Evolutionary conservation across 2,329 filamentous ascomycete species (phyloP).

Genomic region (Alternaria sp.): DNA sequence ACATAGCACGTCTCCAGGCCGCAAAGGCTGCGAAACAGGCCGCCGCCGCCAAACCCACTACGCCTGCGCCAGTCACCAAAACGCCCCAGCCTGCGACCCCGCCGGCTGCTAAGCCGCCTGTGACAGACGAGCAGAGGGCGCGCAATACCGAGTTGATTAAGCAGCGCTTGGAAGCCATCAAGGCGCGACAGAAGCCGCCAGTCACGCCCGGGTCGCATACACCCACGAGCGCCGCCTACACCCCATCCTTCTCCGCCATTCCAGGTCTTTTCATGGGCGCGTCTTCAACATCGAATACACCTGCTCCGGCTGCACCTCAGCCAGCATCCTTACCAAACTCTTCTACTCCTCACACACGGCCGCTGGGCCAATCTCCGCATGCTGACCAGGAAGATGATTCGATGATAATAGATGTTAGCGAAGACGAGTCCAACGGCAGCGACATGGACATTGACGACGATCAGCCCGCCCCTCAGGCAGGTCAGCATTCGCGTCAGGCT

Average conservation of each 20-base stretch:
- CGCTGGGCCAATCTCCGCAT: constrained; percentile 63
- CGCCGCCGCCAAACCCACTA: constrained; percentile 14
- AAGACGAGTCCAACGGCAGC: constrained; percentile 67
- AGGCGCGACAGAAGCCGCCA: constrained; percentile 28
- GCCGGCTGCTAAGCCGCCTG: constrained; percentile 19
- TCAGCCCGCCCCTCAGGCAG: constrained; percentile 49
- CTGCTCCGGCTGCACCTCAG: constrained; percentile 15
- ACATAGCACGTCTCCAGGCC: constrained; percentile 78
- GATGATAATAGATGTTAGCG: constrained; percentile 85
- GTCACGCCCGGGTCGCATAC: constrained; percentile 4
- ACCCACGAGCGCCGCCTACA: constrained; percentile 9
- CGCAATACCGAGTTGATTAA: constrained; percentile 78
- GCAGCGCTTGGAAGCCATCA: constrained; percentile 75
- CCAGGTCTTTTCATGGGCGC: constrained; percentile 61
- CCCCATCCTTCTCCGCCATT: constrained; percentile 48
- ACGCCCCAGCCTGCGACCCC: constrained; percentile 22
- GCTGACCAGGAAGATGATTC: constrained; percentile 64
- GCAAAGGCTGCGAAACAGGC: constrained; percentile 65
- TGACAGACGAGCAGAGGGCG: constrained; percentile 52
- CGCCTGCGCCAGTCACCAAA: constrained; percentile 13
- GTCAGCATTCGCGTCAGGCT: constrained; percentile 12
- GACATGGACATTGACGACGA: constrained; percentile 70
- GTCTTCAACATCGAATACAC: constrained; percentile 8
- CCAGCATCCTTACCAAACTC: constrained; percentile 56
- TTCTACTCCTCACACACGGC: constrained; percentile 60